Evolutionary conservation across 2,329 filamentous ascomycete species (phyloP).

Genomic region (Hortaea werneckii): DNA sequence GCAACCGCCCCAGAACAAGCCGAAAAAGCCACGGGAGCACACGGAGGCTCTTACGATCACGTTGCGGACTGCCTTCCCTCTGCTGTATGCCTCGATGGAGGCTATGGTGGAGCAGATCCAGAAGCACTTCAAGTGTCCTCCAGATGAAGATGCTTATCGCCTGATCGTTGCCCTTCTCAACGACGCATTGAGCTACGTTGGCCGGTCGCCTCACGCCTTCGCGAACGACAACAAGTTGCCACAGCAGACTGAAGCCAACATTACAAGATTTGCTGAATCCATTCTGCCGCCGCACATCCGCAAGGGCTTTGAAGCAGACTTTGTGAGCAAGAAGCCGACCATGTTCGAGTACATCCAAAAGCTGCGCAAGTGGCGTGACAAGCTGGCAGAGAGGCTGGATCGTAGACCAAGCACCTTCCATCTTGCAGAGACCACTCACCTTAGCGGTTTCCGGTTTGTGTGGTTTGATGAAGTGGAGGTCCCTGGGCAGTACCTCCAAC

Average conservation of each 20-base stretch:
- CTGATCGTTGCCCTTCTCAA: conserved; percentile 96
- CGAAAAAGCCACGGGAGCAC: conserved; percentile 86
- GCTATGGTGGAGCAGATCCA: conserved; percentile 99
- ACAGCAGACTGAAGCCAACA: conserved; percentile 83
- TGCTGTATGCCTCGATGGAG: conserved; percentile 95
- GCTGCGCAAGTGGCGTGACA: conserved; percentile 87
- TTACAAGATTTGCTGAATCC: conserved; percentile 90
- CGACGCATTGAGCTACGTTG: conserved; percentile 86
- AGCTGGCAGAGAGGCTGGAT: conserved; percentile 96
- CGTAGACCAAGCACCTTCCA: conserved; percentile 62
- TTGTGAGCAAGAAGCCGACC: conserved; percentile 86
- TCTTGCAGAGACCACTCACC: conserved; percentile 75
- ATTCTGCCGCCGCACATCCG: conserved; percentile 91
- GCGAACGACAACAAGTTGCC: conserved; percentile 87
- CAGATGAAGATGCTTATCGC: conserved; percentile 94
- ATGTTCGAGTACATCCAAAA: conserved; percentile 99
- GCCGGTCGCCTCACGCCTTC: conserved; percentile 75
- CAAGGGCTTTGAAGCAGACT: conserved; percentile 94
- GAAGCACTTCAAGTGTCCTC: conserved; percentile 98
- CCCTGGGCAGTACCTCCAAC: conserved; percentile 90
- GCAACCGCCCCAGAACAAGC: conserved; percentile 45
- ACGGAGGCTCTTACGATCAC: conserved; percentile 92
- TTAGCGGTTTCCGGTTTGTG: conserved; percentile 93
- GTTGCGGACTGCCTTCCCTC: conserved; percentile 91
- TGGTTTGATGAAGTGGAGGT: conserved; percentile 99